phyloP scores from a whole-genome alignment of 1,139 yeast species.

The Saccharomyces hybrid region DNA sequence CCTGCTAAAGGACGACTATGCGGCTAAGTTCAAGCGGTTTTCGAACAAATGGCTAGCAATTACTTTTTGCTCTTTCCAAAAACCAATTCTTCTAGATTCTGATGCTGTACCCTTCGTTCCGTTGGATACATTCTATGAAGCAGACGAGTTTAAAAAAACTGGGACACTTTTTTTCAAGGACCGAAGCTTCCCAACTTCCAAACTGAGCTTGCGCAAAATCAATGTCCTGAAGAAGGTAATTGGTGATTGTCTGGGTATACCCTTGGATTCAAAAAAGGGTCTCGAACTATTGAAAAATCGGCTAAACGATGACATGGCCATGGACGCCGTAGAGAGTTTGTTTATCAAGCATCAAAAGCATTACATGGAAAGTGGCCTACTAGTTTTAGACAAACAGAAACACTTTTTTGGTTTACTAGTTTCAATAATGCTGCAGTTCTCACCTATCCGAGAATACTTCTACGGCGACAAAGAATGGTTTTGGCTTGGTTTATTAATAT shows the following conservation, averaged over 20 bases:
- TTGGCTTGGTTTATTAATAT: conserved; percentile 40
- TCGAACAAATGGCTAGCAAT: conserved; percentile 44
- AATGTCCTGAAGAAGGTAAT: neutral
- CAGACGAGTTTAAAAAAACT: conserved; percentile 36
- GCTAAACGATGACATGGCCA: neutral
- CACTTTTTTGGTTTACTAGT: conserved; percentile 41
- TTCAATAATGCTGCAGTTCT: conserved; percentile 35
- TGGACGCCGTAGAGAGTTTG: neutral
- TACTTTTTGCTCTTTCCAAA: conserved; percentile 43
- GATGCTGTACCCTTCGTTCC: conserved; percentile 44
- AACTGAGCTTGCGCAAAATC: neutral
- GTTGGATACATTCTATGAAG: conserved; percentile 6
- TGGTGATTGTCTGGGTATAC: neutral
- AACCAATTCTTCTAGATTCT: conserved; percentile 44
- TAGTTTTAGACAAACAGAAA: conserved; percentile 37
- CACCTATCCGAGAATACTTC: conserved; percentile 18
- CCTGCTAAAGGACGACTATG: conserved; percentile 26
- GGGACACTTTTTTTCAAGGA: conserved; percentile 39
- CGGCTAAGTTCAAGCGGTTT: conserved; percentile 36
- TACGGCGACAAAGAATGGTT: conserved; percentile 54
- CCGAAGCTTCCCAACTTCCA: conserved; percentile 28
- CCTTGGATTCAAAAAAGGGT: neutral
- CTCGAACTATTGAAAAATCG: neutral
- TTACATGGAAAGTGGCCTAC: conserved; percentile 50
- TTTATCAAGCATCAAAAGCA: conserved; percentile 29